A percentile compares a stretch with the other conserved stretches of the same genome.
phyloP scores from a whole-genome alignment of 257 asterid species.

The Cruciata laevipes region DNA sequence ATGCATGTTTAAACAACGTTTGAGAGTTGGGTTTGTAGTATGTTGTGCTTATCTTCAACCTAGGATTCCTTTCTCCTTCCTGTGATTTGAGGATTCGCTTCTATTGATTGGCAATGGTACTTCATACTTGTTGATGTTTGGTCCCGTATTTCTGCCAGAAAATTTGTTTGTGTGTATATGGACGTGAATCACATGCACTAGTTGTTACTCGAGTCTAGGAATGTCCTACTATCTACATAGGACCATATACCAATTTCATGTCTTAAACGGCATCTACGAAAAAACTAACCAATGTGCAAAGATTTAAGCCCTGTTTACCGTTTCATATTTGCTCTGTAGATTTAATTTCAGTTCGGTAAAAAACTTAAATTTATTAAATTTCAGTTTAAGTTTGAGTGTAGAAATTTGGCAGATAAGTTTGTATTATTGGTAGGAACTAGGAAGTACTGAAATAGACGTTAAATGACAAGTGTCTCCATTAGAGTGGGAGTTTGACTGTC shows the following conservation, averaged over 20 bases:
- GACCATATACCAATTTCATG: background rate
- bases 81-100: background rate
- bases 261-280: too few species aligned
- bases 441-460: too few species aligned
- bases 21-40: background rate
- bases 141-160: background rate
- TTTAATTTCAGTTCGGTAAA: too few species aligned
- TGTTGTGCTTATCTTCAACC: background rate
- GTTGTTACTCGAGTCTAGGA: background rate
- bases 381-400: too few species aligned
- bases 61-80: background rate
- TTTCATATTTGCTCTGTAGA: too few species aligned
- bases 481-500: background rate
- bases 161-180: background rate
- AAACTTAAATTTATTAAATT: too few species aligned
- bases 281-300: too few species aligned
- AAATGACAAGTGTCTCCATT: background rate
- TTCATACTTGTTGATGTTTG: background rate
- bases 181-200: background rate
- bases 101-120: background rate
- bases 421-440: too few species aligned
- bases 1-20: too few species aligned
- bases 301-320: too few species aligned
- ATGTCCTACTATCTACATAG: background rate
- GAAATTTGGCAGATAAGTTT: background rate